Evolutionary conservation across 2,329 filamentous ascomycete species (phyloP).

Genomic region (Corinectria fuckeliana): DNA sequence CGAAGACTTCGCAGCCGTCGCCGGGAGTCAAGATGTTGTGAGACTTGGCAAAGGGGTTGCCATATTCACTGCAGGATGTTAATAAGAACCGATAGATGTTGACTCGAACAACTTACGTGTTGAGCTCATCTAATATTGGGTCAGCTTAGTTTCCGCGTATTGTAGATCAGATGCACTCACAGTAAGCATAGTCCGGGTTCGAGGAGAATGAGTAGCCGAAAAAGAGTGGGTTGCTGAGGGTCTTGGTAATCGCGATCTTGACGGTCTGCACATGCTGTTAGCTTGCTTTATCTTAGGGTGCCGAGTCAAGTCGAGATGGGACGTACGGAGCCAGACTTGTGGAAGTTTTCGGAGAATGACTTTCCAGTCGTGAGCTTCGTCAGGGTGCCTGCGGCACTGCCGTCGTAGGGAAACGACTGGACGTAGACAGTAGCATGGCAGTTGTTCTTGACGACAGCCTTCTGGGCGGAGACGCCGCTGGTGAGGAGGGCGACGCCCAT

Average conservation of each 20-base stretch:
- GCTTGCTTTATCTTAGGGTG: neutral
- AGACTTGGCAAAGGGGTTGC: constrained; percentile 48
- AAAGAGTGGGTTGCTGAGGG: constrained; percentile 47
- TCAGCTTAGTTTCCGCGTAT: constrained; percentile 4
- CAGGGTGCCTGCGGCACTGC: constrained; percentile 40
- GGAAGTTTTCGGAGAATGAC: constrained; percentile 46
- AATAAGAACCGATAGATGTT: neutral
- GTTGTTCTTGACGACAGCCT: constrained; percentile 46
- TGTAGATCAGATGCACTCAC: constrained; percentile 34
- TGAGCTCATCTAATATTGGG: constrained; percentile 46
- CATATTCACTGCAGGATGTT: constrained; percentile 36
- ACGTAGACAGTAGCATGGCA: constrained; percentile 44
- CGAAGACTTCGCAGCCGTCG: constrained; percentile 46
- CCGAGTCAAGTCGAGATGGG: neutral
- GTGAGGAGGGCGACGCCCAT: constrained; percentile 42
- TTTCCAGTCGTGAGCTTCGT: constrained; percentile 43
- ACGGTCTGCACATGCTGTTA: constrained; percentile 43
- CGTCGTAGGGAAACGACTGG: constrained; percentile 46
- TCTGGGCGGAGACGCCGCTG: constrained; percentile 42
- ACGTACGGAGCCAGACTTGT: constrained; percentile 44
- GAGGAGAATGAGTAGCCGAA: constrained; percentile 50
- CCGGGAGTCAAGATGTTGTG: constrained; percentile 48
- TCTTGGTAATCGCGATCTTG: constrained; percentile 49
- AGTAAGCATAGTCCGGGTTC: constrained; percentile 48
- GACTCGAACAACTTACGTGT: constrained; percentile 35